phyloP scores from a whole-genome alignment of 768 basidiomycete genomes.

The Tricholoma sp. region DNA sequence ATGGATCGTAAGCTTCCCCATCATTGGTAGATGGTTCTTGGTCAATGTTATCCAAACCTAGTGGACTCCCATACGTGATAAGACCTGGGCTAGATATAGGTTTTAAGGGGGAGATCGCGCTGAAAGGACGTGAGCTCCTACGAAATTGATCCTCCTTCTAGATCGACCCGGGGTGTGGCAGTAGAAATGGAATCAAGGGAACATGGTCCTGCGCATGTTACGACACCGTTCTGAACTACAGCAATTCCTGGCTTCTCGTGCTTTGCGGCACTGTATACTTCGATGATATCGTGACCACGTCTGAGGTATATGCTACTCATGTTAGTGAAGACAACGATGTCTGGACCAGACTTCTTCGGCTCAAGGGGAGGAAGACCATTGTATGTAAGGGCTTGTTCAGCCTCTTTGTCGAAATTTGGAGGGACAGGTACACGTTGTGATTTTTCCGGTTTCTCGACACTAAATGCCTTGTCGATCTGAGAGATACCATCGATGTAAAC shows the following conservation, averaged over 20 bases:
- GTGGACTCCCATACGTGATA: conserved; percentile 62
- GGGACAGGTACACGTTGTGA: conserved; percentile 46
- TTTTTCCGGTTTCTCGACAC: conserved; percentile 43
- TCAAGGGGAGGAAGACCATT: conserved; percentile 75
- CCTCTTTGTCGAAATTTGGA: conserved; percentile 70
- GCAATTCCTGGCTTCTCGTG: conserved; percentile 26
- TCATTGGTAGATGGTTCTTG: conserved; percentile 68
- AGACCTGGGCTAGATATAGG: conserved; percentile 40
- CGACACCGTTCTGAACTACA: conserved; percentile 38
- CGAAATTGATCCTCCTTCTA: conserved; percentile 63
- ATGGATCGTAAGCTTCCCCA: conserved; percentile 54
- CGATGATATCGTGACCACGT: conserved; percentile 22
- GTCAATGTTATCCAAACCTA: conserved; percentile 68
- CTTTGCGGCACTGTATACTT: conserved; percentile 19
- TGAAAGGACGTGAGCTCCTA: not conserved
- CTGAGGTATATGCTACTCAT: conserved; percentile 45
- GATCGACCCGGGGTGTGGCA: conserved; percentile 41
- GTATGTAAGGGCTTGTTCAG: conserved; percentile 49
- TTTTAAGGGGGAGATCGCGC: not conserved
- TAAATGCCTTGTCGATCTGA: conserved; percentile 50
- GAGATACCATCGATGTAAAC: conserved; percentile 88
- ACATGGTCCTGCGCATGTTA: conserved; percentile 42
- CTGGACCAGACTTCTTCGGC: conserved; percentile 25
- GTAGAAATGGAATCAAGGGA: not conserved
- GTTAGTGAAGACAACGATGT: conserved; percentile 52